Base-by-base conservation (phyloP, 176 grass and related monocot genomes). In the Aegilops tauschii region DNA sequence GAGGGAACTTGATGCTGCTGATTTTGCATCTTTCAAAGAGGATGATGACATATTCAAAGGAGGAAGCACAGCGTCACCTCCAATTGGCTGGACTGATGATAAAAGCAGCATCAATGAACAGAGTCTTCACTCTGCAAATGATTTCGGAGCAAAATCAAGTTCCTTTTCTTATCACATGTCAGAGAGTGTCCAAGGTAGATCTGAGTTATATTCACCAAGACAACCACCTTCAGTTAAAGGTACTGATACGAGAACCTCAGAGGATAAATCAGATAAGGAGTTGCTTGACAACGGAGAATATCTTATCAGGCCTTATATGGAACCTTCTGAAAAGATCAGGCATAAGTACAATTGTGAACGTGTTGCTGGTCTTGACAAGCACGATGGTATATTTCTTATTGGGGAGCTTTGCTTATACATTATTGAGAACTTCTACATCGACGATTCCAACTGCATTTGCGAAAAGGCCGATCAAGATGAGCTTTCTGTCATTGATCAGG, bases 351-450 rank as follows among this genome's bases (percentile, higher is more conserved):
- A 99, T 56, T 99, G 97, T 83, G 97, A 99, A 85, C 90, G 97
- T 61, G 97, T 99, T 85, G 83, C 90, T 73, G 97, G 92, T 74
- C 94, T 99, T 64, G 97, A 99, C 84, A 99, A 99, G 78, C 94
- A 92, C 1, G 97, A 99, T 65, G 97, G 97, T 28, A 97, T 97
- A 93, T 99, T 99, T 92, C 89, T 99, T 77, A 99, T 99, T 9
- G 97, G 97, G 39, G 97, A 99, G 37, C 84, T 96, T 81, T 93
- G 94, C 70, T 87, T 99, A 82, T 99, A 99, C 85, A 94, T 96
- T 64, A 99, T 99, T 31, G 97, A 99, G 82, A 99, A 99, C 87
- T 99, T 99, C 77, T 99, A 96, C 78, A 94, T 99, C 14, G 94
- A 99, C 73, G 90, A 94, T 77, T 91, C 90, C 80, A 93, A 90